These are phyloP conservation scores for Knoxia roxburghii DNA, from an alignment of 257 asterid genomes.

Conservation along the genomic window DNA sequence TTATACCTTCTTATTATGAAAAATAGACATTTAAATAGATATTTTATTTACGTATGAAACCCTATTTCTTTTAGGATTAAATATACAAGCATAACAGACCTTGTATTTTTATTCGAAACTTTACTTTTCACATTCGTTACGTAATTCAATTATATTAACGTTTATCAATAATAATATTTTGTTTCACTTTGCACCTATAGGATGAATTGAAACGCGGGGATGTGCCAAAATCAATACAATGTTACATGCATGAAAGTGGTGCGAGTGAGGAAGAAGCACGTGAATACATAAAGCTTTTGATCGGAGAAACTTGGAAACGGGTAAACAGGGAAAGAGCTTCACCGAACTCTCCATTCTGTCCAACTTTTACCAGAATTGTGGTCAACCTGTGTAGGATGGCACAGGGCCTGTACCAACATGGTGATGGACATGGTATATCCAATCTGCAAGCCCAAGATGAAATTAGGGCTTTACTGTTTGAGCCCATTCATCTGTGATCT, in stretches of 20 bases:
- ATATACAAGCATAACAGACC: too few relatives aligned
- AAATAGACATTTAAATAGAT: too few relatives aligned
- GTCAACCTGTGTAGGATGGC: slow-evolving; percentile 41
- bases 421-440: slow-evolving; percentile 51
- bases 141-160: too few relatives aligned
- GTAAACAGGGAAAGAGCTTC: slow-evolving; percentile 18
- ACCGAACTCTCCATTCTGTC: slow-evolving; percentile 6
- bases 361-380: slow-evolving; percentile 15
- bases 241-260: slow-evolving; percentile 41
- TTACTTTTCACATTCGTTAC: too few relatives aligned
- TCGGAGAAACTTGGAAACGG: slow-evolving; percentile 29
- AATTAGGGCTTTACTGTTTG: slow-evolving; percentile 23
- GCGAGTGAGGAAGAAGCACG: slow-evolving; percentile 25
- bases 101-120: too few relatives aligned
- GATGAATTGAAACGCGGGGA: slow-evolving; percentile 17
- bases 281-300: slow-evolving; percentile 9
- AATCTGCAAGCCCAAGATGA: slow-evolving; percentile 15
- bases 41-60: too few relatives aligned
- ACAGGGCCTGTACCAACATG: slow-evolving; percentile 41
- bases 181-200: too few relatives aligned
- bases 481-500: slow-evolving; percentile 26
- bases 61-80: too few relatives aligned
- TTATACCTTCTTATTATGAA: too few relatives aligned
- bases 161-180: too few relatives aligned
- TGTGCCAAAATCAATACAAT: slow-evolving; percentile 34